Evolutionary conservation across 805 yeast species (phyloP).

Genomic region (Kluyveromyces starmeri): DNA sequence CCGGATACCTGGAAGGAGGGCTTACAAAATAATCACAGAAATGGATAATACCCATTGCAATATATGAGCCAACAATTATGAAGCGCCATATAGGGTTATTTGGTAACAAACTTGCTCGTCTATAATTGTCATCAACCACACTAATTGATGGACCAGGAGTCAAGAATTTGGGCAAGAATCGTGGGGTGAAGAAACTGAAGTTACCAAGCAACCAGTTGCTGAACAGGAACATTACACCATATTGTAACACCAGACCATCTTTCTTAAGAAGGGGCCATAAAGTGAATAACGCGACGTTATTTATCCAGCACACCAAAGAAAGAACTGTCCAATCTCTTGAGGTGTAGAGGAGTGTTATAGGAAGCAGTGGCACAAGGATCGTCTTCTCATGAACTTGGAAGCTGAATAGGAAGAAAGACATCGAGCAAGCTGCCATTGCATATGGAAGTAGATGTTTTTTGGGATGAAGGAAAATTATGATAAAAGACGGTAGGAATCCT

Average conservation of each 20-base stretch:
- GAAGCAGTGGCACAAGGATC: constrained; percentile 78
- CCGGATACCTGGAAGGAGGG: constrained; percentile 65
- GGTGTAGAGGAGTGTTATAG: constrained; percentile 57
- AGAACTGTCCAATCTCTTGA: constrained; percentile 48
- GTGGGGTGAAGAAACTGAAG: constrained; percentile 43
- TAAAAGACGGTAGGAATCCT: constrained; percentile 49
- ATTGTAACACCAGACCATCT: constrained; percentile 70
- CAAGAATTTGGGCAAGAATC: constrained; percentile 31
- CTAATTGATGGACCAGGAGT: constrained; percentile 40
- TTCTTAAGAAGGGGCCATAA: constrained; percentile 77
- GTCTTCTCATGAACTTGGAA: constrained; percentile 96
- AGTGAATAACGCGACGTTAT: constrained; percentile 75
- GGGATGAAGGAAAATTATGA: constrained; percentile 43
- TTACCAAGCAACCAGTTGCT: constrained; percentile 78
- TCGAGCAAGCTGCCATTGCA: constrained; percentile 73
- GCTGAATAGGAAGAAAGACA: constrained; percentile 83
- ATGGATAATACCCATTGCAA: constrained; percentile 44
- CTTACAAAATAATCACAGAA: constrained; percentile 38
- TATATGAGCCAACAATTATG: constrained; percentile 44
- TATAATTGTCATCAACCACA: constrained; percentile 24
- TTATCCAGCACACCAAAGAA: constrained; percentile 81
- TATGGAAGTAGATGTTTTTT: constrained; percentile 47
- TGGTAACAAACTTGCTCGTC: constrained; percentile 41
- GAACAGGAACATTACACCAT: constrained; percentile 46
- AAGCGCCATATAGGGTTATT: constrained; percentile 39